Evolutionary conservation across 2,329 filamentous ascomycete genomes (phyloP).

Genomic region (Leptographium wingfieldii): DNA sequence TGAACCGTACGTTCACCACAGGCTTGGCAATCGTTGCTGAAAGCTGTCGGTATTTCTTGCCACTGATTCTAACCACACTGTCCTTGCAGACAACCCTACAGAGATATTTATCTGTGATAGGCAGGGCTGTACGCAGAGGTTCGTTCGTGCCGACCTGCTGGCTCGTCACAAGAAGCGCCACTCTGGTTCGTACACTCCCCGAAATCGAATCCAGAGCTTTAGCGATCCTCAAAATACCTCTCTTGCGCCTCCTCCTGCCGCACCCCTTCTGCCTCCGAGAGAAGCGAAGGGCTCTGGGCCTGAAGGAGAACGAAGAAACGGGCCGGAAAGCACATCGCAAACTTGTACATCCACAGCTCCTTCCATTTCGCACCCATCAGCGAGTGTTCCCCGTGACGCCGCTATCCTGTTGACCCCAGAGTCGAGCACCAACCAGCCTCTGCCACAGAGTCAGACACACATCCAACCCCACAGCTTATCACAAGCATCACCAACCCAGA

Average conservation of each 20-base stretch:
- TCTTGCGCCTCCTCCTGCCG: conserved; percentile 2
- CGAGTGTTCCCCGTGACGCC: conserved; percentile 30
- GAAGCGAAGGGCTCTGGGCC: neutral
- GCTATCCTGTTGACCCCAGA: conserved; percentile 32
- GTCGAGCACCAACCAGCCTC: conserved; percentile 15
- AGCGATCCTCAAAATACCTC: conserved; percentile 19
- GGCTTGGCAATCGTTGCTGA: no score
- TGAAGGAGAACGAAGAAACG: neutral
- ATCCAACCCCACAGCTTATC: neutral
- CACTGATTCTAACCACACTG: conserved; percentile 1
- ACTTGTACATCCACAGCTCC: neutral
- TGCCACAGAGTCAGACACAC: conserved; percentile 10
- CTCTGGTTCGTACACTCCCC: conserved; percentile 38
- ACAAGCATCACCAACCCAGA: neutral
- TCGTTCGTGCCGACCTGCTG: conserved; percentile 67
- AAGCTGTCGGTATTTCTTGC: neutral
- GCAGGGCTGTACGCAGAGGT: conserved; percentile 60
- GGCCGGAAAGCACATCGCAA: neutral
- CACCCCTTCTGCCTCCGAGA: neutral
- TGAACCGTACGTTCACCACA: conserved; percentile 48
- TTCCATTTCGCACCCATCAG: conserved; percentile 14
- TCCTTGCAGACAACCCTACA: conserved; percentile 55
- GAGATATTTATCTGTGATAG: conserved; percentile 70
- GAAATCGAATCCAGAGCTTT: conserved; percentile 38
- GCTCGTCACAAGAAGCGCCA: conserved; percentile 56